These are phyloP conservation scores for Psilocybe sp. DNA, from an alignment of 768 basidiomycete species.

Conservation along the genomic window DNA sequence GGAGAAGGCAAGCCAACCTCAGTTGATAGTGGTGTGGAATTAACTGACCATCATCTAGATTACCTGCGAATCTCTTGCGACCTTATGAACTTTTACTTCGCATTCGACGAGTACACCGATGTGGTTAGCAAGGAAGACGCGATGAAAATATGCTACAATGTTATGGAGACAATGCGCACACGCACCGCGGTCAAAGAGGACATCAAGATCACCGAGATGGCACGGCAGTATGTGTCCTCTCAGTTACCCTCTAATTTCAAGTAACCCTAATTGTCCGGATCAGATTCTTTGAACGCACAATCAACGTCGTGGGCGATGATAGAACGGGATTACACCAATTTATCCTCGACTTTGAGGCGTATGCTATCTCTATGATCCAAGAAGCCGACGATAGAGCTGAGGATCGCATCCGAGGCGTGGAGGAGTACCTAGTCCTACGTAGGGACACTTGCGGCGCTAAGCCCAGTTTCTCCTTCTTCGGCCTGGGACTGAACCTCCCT, in stretches of 20 bases:
- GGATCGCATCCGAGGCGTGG: constrained; percentile 32
- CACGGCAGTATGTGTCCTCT: constrained; percentile 33
- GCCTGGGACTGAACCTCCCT: constrained; percentile 36
- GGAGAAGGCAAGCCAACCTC: constrained; percentile 8
- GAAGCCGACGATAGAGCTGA: constrained; percentile 40
- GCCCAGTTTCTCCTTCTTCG: constrained; percentile 37
- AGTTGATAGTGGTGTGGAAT: too few relatives aligned
- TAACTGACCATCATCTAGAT: constrained; percentile 1
- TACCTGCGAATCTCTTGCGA: constrained; percentile 30
- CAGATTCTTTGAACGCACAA: constrained; percentile 18
- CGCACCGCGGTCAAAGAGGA: constrained; percentile 3
- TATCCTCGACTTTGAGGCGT: constrained; percentile 21
- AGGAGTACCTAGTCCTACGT: constrained; percentile 39
- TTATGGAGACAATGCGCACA: constrained; percentile 35
- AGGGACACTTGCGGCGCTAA: constrained; percentile 39
- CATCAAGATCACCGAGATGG: constrained; percentile 34
- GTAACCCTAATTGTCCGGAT: constrained; percentile 20
- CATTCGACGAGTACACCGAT: constrained; percentile 51
- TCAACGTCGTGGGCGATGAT: constrained; percentile 13
- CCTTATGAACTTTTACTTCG: constrained; percentile 48
- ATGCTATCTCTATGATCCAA: constrained; percentile 34
- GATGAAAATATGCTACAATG: constrained; percentile 25
- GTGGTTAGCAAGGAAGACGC: constrained; percentile 27
- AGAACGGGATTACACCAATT: constrained; percentile 13
- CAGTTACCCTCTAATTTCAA: background rate